phyloP scores from a whole-genome alignment of 2,329 filamentous ascomycete species.

The Fusarium falciforme region DNA sequence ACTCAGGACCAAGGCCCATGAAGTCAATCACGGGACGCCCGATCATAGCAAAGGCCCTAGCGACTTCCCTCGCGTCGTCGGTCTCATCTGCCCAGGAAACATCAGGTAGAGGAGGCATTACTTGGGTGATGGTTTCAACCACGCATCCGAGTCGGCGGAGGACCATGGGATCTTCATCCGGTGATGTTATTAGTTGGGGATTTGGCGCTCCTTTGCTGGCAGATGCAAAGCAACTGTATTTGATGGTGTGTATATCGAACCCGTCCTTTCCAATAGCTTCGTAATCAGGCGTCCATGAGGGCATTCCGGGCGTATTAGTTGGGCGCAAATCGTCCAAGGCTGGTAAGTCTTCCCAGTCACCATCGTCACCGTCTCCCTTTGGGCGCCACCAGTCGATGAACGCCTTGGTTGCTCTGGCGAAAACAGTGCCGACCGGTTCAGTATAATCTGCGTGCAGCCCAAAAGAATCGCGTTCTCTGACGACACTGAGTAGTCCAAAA shows the following conservation, averaged over 20 bases:
- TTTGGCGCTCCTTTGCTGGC: background rate
- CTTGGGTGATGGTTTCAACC: background rate
- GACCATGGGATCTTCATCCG: background rate
- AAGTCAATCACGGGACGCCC: background rate
- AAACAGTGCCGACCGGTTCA: background rate
- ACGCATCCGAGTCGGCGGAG: background rate
- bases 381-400: constrained; percentile 25
- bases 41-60: background rate
- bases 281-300: constrained; percentile 4
- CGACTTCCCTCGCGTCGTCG: background rate
- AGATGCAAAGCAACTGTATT: background rate
- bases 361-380: background rate
- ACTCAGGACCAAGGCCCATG: background rate
- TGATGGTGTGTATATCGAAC: background rate
- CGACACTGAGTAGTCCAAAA: constrained; percentile 28
- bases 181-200: background rate
- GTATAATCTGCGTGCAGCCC: constrained; percentile 15
- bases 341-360: background rate
- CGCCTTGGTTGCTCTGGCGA: constrained; percentile 14
- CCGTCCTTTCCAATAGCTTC: background rate
- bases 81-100: background rate
- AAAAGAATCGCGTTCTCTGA: constrained; percentile 7
- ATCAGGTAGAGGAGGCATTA: background rate
- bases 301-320: background rate
- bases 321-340: background rate